Base-by-base conservation (phyloP, 2,329 filamentous ascomycete species). In the Camptophora hylomeconis region DNA sequence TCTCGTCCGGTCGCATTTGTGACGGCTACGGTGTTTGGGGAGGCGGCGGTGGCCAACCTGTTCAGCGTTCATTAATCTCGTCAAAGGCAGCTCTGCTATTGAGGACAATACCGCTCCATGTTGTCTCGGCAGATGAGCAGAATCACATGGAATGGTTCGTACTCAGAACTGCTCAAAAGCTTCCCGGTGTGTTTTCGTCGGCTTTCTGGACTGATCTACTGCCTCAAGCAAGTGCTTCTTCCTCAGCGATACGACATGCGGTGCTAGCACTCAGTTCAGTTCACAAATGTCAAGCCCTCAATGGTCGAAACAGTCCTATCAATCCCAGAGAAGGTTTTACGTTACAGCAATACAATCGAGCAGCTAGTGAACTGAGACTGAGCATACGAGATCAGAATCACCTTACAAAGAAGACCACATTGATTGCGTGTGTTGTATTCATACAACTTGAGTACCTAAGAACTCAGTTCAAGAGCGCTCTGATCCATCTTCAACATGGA, bases 21-120 rank as follows among this genome's bases (percentile, higher is more conserved):
- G 54, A 60, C 28, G 57, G 59, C 9, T 61, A 61, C 35, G 58
- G 56, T 0, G 45, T 61, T 21, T 55, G 53, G 53, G 53, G 54
- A 14, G 51, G 54, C 3, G 51, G 54, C 4, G 52, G 53, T 3
- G 49, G 40, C 20, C 38, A 33, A 9, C 44, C 45, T 24, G 32
- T 30, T 5, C 30, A 28, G 7, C 11, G 9, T 3, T 7, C 4
- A 8, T 15, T n/a, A n/a, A 10, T 8, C 15, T 21, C 3, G 20
- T n/a, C 13, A 7, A 7, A 12, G 7, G n/a, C 18, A 11, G 5
- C 12, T 10, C 2, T 3, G 21, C n/a, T 27, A 9, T n/a, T 3
- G 12, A 5, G 5, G 5, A 16, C 31, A 31, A n/a, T n/a, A n/a
- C 12, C 38, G 19, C 27, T 36, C 28, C 31, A 40, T 20, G 8